phyloP scores from a whole-genome alignment of 2,329 filamentous ascomycete species.

The Claviceps sp. region DNA sequence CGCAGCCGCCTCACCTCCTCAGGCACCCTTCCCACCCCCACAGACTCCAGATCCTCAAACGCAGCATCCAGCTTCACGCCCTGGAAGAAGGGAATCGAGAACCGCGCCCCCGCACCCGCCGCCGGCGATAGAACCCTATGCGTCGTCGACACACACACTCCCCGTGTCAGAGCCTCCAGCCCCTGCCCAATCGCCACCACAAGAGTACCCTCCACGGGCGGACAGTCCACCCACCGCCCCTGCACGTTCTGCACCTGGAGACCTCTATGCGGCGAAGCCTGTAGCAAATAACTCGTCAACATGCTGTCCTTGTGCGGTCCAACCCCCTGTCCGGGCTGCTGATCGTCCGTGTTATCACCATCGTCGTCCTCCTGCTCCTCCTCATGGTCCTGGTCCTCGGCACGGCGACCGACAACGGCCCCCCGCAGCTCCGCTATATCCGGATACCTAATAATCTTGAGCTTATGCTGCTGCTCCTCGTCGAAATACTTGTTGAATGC shows the following conservation, averaged over 20 bases:
- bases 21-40: conserved; percentile 45
- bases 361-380: neutral
- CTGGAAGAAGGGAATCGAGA: conserved; percentile 79
- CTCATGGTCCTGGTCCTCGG: no score
- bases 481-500: conserved; percentile 76
- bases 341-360: conserved; percentile 14
- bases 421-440: conserved; percentile 46
- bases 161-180: conserved; percentile 70
- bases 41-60: conserved; percentile 60
- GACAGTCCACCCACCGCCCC: conserved; percentile 72
- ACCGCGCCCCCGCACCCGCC: conserved; percentile 57
- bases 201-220: conserved; percentile 60
- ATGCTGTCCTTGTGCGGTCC: conserved; percentile 79
- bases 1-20: conserved; percentile 49
- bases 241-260: conserved; percentile 71
- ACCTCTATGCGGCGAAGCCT: conserved; percentile 62
- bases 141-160: conserved; percentile 70
- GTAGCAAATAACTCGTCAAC: conserved; percentile 69
- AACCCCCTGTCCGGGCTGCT: conserved; percentile 44
- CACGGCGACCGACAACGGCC: conserved; percentile 11
- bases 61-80: conserved; percentile 67
- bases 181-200: conserved; percentile 84
- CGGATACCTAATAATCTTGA: conserved; percentile 82
- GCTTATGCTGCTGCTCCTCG: conserved; percentile 62
- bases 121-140: conserved; percentile 68